phyloP scores from a whole-genome alignment of 164 flowering plant genomes.

The Cinnamomum chago region DNA sequence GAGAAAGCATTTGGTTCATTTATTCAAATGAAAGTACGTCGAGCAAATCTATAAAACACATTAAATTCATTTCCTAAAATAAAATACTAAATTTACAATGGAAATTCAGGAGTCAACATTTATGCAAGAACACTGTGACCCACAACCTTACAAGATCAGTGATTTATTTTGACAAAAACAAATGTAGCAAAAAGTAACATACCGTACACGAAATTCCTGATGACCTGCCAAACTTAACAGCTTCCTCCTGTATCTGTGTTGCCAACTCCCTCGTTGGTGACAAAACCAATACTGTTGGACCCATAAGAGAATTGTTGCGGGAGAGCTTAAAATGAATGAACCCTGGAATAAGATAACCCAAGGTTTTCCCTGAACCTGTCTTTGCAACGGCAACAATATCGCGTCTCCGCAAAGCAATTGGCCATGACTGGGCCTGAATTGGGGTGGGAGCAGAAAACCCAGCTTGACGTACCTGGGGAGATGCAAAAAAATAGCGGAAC shows the following conservation, averaged over 20 bases:
- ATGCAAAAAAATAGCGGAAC: conserved; percentile 7
- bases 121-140: not conserved
- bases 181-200: conserved; percentile 12
- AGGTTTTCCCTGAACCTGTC: conserved; percentile 95
- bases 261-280: conserved; percentile 97
- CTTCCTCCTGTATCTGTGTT: conserved; percentile 89
- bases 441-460: conserved; percentile 91
- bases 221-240: conserved; percentile 75
- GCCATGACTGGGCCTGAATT: conserved; percentile 96
- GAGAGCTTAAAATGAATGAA: conserved; percentile 66
- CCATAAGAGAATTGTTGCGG: conserved; percentile 53
- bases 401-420: conserved; percentile 71
- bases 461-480: conserved; percentile 61
- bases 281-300: conserved; percentile 81
- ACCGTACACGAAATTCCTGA: conserved; percentile 84
- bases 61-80: not conserved
- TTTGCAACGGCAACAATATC: conserved; percentile 93
- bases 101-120: not conserved
- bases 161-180: not conserved
- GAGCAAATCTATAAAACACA: not conserved
- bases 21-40: too few species aligned
- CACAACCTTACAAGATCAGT: not conserved
- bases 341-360: conserved; percentile 82
- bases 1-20: too few species aligned
- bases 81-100: not conserved